phyloP scores from a whole-genome alignment of 1,284 basidiomycete genomes.

The Marasmius oreades region DNA sequence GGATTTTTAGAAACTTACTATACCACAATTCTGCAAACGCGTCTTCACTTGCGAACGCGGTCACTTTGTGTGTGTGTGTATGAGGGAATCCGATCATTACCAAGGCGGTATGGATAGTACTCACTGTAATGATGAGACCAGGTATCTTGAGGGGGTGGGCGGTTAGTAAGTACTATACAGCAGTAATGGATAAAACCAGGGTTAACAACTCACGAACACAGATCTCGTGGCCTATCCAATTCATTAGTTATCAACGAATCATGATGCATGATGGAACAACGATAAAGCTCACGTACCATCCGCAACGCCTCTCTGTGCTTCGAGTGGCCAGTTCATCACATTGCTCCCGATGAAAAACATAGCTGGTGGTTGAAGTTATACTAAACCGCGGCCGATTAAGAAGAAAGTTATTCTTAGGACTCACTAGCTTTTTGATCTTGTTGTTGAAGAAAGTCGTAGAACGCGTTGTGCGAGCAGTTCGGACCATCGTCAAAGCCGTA shows the following conservation, averaged over 20 bases:
- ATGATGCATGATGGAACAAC: too few species aligned
- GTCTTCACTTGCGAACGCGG: constrained; percentile 65
- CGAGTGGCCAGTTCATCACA: constrained; percentile 67
- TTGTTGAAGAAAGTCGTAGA: constrained; percentile 59
- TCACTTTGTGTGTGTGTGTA: constrained; percentile 38
- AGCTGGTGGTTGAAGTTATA: constrained; percentile 29
- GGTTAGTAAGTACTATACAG: neutral
- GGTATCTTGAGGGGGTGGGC: constrained; percentile 35
- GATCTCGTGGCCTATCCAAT: constrained; percentile 52
- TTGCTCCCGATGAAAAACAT: constrained; percentile 82
- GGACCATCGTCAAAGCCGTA: constrained; percentile 72
- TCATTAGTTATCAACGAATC: neutral
- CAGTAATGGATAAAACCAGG: neutral
- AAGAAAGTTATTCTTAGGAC: constrained; percentile 14
- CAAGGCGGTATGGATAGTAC: constrained; percentile 10
- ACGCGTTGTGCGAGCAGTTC: constrained; percentile 63
- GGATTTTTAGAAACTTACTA: constrained; percentile 34
- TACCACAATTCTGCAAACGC: constrained; percentile 83
- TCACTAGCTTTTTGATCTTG: constrained; percentile 69
- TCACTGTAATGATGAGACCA: constrained; percentile 53
- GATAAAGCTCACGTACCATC: constrained; percentile 33
- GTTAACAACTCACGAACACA: constrained; percentile 48
- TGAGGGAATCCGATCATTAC: neutral
- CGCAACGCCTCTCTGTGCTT: constrained; percentile 62
- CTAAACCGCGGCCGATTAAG: neutral